Conservation (phyloP, 805 yeast genomes). For the Yarrowia sp. region DNA sequence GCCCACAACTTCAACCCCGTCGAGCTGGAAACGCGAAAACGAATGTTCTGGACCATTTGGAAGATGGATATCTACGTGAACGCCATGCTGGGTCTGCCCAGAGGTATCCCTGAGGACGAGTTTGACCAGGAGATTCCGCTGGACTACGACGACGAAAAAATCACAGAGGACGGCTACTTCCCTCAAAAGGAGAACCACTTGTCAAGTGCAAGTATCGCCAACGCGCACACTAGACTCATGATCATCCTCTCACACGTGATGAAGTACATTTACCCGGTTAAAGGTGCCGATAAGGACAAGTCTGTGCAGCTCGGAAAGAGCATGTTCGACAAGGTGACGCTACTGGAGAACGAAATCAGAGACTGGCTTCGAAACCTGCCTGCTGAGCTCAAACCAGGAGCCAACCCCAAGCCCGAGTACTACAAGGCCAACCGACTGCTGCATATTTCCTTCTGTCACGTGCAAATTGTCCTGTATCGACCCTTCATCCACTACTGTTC, state of each 20-base stretch:
- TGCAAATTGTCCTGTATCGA: conserved; percentile 79
- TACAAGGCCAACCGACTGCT: conserved; percentile 76
- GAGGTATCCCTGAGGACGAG: conserved; percentile 76
- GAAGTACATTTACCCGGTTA: conserved; percentile 76
- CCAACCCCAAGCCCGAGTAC: conserved; percentile 70
- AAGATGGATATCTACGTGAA: conserved; percentile 91
- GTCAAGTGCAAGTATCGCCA: conserved; percentile 80
- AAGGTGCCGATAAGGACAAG: conserved; percentile 50
- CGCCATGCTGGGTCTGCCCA: conserved; percentile 84
- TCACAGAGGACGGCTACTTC: conserved; percentile 68
- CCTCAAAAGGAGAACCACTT: conserved; percentile 60
- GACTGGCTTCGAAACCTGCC: conserved; percentile 78
- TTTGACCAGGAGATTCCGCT: conserved; percentile 86
- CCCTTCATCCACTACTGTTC: conserved; percentile 87
- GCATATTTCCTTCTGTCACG: conserved; percentile 56
- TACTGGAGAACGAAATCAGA: conserved; percentile 71
- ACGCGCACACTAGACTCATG: conserved; percentile 80
- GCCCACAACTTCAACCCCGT: conserved; percentile 71
- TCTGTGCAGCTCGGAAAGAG: conserved; percentile 39
- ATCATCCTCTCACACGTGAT: conserved; percentile 74
- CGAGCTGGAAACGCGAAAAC: conserved; percentile 80
- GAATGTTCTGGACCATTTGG: conserved; percentile 87
- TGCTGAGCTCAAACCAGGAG: conserved; percentile 70
- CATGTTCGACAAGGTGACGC: conserved; percentile 55
- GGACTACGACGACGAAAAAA: conserved; percentile 86